Percentiles rank a stretch among this genome's conserved stretches.
These are phyloP conservation scores for Apiotrichum veenhuisii DNA, from an alignment of 1,284 basidiomycete species.

Conservation along the genomic window DNA sequence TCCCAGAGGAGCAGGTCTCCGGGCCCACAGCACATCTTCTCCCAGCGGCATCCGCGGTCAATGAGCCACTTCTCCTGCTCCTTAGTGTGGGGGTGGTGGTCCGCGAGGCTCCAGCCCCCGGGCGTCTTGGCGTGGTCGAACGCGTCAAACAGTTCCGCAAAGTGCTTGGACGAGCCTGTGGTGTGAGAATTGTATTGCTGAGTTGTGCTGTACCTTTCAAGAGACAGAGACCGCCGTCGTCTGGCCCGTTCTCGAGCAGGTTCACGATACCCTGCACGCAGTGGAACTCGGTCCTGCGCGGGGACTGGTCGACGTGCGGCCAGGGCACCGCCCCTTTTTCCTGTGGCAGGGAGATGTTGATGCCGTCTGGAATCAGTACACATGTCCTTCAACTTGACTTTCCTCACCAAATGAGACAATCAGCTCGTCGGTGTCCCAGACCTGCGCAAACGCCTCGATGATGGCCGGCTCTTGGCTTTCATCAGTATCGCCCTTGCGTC, in stretches of 20 bases:
- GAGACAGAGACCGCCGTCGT: not conserved
- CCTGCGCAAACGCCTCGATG: not conserved
- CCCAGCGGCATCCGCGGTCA: not conserved
- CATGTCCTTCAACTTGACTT: too few species aligned
- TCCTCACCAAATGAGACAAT: not conserved
- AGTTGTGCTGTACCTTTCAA: not conserved
- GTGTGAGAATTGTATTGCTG: too few species aligned
- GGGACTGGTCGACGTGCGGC: not conserved
- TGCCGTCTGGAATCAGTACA: not conserved
- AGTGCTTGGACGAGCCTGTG: not conserved
- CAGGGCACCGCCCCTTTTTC: not conserved
- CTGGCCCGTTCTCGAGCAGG: not conserved
- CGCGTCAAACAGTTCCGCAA: not conserved
- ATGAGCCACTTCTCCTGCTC: not conserved
- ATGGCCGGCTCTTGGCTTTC: not conserved
- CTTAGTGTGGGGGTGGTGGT: not conserved
- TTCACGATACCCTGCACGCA: not conserved
- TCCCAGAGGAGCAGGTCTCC: not conserved
- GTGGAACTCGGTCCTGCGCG: not conserved
- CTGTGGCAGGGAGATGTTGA: not conserved
- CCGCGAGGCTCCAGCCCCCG: not conserved
- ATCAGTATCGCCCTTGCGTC: not conserved
- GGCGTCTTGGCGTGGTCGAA: not conserved
- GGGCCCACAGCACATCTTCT: not conserved
- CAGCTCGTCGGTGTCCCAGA: not conserved